Percentiles rank a stretch among this genome's conserved stretches.
These are phyloP conservation scores for Hypoxylon sp. DNA, from an alignment of 2,329 filamentous ascomycete genomes.

Conservation along the genomic window DNA sequence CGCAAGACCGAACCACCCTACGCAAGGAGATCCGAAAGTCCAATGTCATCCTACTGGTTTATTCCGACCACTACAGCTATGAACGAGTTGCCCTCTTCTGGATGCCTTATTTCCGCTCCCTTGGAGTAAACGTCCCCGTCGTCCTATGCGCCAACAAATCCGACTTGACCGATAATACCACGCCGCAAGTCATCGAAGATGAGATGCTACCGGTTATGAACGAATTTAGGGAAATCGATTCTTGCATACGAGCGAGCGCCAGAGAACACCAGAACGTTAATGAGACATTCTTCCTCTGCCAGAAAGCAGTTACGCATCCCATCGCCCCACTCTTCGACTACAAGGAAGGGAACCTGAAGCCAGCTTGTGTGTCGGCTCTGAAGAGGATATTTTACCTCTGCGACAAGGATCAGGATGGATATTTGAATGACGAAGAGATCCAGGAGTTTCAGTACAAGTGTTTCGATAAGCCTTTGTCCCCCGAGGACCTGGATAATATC, in stretches of 20 bases:
- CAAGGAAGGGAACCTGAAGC: conserved; percentile 91
- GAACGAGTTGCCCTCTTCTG: conserved; percentile 97
- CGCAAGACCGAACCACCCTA: conserved; percentile 90
- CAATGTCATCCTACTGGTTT: conserved; percentile 96
- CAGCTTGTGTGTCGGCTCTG: conserved; percentile 87
- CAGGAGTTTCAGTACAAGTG: conserved; percentile 91
- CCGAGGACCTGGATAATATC: conserved; percentile 90
- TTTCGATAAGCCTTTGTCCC: conserved; percentile 87
- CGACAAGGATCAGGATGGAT: conserved; percentile 96
- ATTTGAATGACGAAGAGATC: conserved; percentile 91
- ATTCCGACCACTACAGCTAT: conserved; percentile 99
- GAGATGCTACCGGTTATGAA: conserved; percentile 99
- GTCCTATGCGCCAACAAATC: conserved; percentile 98
- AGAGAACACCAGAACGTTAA: conserved; percentile 94
- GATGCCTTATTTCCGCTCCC: conserved; percentile 97
- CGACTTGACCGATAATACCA: conserved; percentile 83
- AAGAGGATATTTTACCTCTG: conserved; percentile 95
- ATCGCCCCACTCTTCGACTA: conserved; percentile 97
- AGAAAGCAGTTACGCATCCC: conserved; percentile 97
- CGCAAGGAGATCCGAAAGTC: conserved; percentile 96
- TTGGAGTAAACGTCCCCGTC: conserved; percentile 98
- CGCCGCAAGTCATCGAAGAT: conserved; percentile 90
- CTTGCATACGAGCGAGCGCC: conserved; percentile 94
- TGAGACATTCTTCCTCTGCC: conserved; percentile 96
- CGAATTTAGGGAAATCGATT: conserved; percentile 99